A percentile compares a stretch with the other conserved stretches of the same genome.
These are phyloP conservation scores for Nematodospora anomalae DNA, from an alignment of 1,139 yeast genomes.

Conservation along the genomic window DNA sequence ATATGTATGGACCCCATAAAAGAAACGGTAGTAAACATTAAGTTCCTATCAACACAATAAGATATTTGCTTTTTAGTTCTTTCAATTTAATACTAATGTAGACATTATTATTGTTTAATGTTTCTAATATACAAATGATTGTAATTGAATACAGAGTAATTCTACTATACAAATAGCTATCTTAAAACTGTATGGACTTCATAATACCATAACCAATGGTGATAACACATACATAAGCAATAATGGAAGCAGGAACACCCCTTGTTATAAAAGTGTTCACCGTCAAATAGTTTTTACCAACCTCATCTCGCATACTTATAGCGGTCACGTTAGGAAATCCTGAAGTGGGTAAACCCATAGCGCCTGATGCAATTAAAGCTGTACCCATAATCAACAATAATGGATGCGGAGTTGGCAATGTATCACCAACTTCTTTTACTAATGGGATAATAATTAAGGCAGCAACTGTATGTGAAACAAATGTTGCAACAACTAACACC, in stretches of 20 bases:
- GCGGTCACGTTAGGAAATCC: conserved; percentile 98
- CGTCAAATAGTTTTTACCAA: conserved; percentile 81
- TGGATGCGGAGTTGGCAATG: conserved; percentile 71
- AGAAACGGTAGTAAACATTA: conserved; percentile 1
- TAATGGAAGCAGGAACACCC: conserved; percentile 83
- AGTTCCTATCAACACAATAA: too few relatives aligned
- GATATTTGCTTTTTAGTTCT: too few relatives aligned
- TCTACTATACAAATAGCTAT: too few relatives aligned
- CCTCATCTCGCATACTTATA: conserved; percentile 84
- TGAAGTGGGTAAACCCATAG: conserved; percentile 95
- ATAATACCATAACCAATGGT: conserved; percentile 80
- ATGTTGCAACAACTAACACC: conserved; percentile 82
- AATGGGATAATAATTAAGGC: conserved; percentile 88
- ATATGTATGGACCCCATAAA: conserved; percentile 32
- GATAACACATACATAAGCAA: conserved; percentile 59
- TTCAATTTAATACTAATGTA: too few relatives aligned
- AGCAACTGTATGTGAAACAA: conserved; percentile 94
- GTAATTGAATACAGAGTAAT: too few relatives aligned
- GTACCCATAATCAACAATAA: conserved; percentile 76
- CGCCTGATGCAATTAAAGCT: conserved; percentile 82
- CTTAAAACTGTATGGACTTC: conserved; percentile 51
- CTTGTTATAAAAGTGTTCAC: conserved; percentile 81
- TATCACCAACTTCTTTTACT: conserved; percentile 81
- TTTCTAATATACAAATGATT: too few relatives aligned
- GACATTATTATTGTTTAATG: too few relatives aligned